These are phyloP conservation scores for Phytopythium helicoides DNA, from an alignment of 352 stramenopile species.

Conservation along the genomic window DNA sequence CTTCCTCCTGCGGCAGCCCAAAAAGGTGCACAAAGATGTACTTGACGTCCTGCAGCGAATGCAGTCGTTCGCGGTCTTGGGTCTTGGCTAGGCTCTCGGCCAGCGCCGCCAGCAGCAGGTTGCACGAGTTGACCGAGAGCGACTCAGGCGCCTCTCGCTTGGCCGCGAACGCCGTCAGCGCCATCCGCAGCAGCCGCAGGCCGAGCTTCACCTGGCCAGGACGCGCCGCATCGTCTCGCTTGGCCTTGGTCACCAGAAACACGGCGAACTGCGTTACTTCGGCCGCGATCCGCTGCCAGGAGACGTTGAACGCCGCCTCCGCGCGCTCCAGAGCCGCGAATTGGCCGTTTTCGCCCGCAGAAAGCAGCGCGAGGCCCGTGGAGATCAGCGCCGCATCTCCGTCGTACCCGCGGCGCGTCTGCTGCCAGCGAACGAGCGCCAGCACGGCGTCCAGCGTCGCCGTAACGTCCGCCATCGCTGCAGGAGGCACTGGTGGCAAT, in stretches of 20 bases:
- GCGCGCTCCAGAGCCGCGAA: constrained; percentile 23
- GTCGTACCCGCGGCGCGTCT: constrained; percentile 52
- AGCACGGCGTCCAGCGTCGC: constrained; percentile 35
- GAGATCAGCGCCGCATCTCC: constrained; percentile 37
- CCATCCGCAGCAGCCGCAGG: constrained; percentile 53
- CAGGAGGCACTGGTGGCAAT: not conserved
- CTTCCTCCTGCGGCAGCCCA: constrained; percentile 24
- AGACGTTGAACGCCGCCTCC: constrained; percentile 52
- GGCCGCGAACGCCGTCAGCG: constrained; percentile 40
- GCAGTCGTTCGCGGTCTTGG: constrained; percentile 10
- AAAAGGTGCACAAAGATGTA: constrained; percentile 71
- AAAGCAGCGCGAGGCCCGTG: constrained; percentile 30
- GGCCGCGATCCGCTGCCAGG: constrained; percentile 50
- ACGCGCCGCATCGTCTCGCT: constrained; percentile 25
- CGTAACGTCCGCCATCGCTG: constrained; percentile 1
- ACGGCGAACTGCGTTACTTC: constrained; percentile 71
- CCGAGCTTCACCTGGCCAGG: constrained; percentile 32
- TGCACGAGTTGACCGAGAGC: constrained; percentile 67
- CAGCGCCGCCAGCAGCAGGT: constrained; percentile 66
- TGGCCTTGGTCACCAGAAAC: constrained; percentile 59
- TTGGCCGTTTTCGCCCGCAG: constrained; percentile 11
- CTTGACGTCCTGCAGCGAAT: constrained; percentile 51
- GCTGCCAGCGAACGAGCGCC: constrained; percentile 65
- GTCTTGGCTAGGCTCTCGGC: constrained; percentile 51
- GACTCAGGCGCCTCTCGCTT: constrained; percentile 36